Evolutionary conservation across 495 filamentous ascomycete species (phyloP).

Genomic region (Rhypophila decipiens): DNA sequence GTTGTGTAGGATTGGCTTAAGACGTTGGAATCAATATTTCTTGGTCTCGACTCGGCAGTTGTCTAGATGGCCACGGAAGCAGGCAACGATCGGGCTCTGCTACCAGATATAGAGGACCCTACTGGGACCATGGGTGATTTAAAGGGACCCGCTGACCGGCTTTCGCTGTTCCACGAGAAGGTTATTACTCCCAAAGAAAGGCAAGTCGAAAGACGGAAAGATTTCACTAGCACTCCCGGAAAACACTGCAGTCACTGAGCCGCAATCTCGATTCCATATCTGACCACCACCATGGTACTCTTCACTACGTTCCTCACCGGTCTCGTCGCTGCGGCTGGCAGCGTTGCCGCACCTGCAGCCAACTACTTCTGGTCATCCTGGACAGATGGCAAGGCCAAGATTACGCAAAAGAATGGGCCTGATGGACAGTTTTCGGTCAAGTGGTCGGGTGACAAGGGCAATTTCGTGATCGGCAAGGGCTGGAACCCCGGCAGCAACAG

Average conservation of each 20-base stretch:
- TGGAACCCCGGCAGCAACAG: conserved; percentile 48
- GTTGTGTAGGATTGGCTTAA: not conserved
- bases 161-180: too few relatives aligned
- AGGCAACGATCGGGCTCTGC: not conserved
- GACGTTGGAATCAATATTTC: not conserved
- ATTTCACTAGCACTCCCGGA: too few relatives aligned
- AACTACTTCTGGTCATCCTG: conserved; percentile 1
- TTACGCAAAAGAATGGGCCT: conserved; percentile 41
- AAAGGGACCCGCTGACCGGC: not conserved
- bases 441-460: conserved; percentile 50
- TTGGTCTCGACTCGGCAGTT: not conserved
- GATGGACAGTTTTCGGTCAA: conserved; percentile 51
- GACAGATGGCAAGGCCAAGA: conserved; percentile 4
- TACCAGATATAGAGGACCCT: not conserved
- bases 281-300: not conserved
- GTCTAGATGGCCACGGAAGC: not conserved
- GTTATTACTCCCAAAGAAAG: too few relatives aligned
- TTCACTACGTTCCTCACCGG: not conserved
- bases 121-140: not conserved
- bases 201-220: not conserved
- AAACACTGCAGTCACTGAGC: not conserved
- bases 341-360: not conserved
- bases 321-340: not conserved
- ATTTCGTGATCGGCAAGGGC: conserved; percentile 62
- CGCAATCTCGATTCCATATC: not conserved